phyloP scores from a whole-genome alignment of 805 yeast genomes.

The Danielozyma ontarioensis region DNA sequence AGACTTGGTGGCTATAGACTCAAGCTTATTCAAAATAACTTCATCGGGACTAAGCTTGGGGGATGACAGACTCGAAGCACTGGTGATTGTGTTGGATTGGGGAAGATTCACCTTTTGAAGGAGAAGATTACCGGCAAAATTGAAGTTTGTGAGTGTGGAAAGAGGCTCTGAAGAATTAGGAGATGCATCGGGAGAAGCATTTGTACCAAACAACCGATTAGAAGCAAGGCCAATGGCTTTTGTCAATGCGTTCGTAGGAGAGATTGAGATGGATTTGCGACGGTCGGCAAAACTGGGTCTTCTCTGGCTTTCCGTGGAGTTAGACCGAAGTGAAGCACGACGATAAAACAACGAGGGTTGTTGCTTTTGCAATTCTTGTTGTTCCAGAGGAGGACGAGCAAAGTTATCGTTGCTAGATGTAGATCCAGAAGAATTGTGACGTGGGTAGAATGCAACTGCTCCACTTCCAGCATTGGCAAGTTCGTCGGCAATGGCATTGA shows the following conservation, averaged over 20 bases:
- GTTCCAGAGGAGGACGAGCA: conserved; percentile 4
- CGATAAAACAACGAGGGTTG: conserved; percentile 13
- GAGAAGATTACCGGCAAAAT: conserved; percentile 30
- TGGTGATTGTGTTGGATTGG: conserved; percentile 16
- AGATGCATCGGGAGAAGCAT: neutral
- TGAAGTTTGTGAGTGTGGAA: conserved; percentile 22
- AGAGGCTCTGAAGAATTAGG: conserved; percentile 1
- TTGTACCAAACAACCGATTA: conserved; percentile 70
- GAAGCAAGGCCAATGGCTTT: conserved; percentile 87
- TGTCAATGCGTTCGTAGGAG: conserved; percentile 84
- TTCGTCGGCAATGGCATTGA: conserved; percentile 93
- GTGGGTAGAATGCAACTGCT: conserved; percentile 36
- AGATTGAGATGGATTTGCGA: conserved; percentile 61
- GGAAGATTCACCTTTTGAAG: conserved; percentile 32
- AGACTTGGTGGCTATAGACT: conserved; percentile 80
- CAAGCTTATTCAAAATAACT: conserved; percentile 45
- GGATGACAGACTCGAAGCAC: conserved; percentile 8
- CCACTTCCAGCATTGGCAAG: conserved; percentile 59
- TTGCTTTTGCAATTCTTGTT: too few relatives aligned
- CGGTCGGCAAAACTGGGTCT: conserved; percentile 62
- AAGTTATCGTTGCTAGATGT: conserved; percentile 15
- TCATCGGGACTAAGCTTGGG: conserved; percentile 24
- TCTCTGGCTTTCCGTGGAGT: conserved; percentile 47
- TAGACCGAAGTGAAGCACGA: conserved; percentile 39
- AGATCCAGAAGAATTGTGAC: conserved; percentile 12